phyloP scores from a whole-genome alignment of 2,329 filamentous ascomycete species.

The Tolypocladium nubicola region DNA sequence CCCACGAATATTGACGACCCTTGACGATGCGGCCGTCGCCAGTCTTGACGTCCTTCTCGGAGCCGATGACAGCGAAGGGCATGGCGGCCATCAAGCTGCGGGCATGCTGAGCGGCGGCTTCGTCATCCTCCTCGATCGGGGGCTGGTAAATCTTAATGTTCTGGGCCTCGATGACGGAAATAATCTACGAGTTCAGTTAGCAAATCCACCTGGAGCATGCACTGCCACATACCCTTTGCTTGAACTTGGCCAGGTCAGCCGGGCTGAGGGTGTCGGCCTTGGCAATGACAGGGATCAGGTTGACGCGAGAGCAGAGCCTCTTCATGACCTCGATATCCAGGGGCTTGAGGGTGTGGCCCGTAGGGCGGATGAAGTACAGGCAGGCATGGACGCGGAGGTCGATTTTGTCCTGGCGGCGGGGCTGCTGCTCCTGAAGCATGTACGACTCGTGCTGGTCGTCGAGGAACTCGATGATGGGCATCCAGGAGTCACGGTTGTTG shows the following conservation, averaged over 20 bases:
- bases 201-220: neutral
- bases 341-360: conserved; percentile 95
- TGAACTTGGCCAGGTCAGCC: conserved; percentile 83
- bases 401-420: conserved; percentile 95
- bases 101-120: conserved; percentile 89
- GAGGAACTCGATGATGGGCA: conserved; percentile 99
- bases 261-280: conserved; percentile 98
- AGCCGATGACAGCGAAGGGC: conserved; percentile 98
- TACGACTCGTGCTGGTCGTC: conserved; percentile 99
- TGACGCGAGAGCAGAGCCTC: conserved; percentile 93
- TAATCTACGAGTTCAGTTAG: conserved; percentile 52
- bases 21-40: conserved; percentile 94
- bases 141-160: conserved; percentile 99
- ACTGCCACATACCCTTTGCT: conserved; percentile 64
- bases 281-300: conserved; percentile 95
- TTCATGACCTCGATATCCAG: conserved; percentile 99
- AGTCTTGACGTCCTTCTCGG: conserved; percentile 98
- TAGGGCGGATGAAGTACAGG: conserved; percentile 98
- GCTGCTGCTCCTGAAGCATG: conserved; percentile 99
- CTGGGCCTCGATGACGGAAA: conserved; percentile 91
- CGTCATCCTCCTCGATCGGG: conserved; percentile 95
- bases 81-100: conserved; percentile 91
- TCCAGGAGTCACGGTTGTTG: conserved; percentile 99
- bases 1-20: conserved; percentile 98
- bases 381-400: conserved; percentile 97